Base-by-base conservation (phyloP, 164 flowering plant genomes). In the Annona cherimola region DNA sequence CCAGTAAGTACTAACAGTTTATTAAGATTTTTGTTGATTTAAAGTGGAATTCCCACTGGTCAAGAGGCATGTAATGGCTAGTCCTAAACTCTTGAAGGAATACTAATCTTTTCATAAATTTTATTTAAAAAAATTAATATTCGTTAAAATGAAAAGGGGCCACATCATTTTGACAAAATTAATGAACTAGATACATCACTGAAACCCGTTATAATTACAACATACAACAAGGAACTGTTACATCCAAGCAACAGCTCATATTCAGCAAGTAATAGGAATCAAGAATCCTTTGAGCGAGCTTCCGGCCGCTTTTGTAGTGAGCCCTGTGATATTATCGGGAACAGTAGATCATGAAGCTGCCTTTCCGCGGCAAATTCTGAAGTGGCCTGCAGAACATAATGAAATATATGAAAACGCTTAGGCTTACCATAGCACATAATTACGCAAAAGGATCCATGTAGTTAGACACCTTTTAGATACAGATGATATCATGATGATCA, bases 321-420 rank as follows among this genome's bases (percentile, higher is more conserved):
- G 20, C 77, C 82, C 14, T 50, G 57, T 75, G 78, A 83, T 75
- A 71, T 75, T 75, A 87, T 84, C 44, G 98, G 97, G 76, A 93
- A 93, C 64, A 93, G 72, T 63, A 93, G 69, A 71, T 93, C 90
- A 72, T 87, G 86, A 18, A 93, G 83, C 77, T 89, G 97, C 75
- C 88, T 87, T 83, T 91, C 92, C 3, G 98, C 97, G 72, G 91
- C 83, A 60, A 85, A 86, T 74, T 90, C 98, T 40, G 96, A 91
- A 20, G 90, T 84, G 65, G 95, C 98, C 98, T 93, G 94, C 77
- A 83, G 79, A 14, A 26, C 35, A 26, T 26, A 26, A 26, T 26
- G 35, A 26, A 26, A 26, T 26, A 26, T 26, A 26, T 26, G 35
- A 26, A 26, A 26, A 26, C 35, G 35, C 35, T 26, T 26, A 26